These are phyloP conservation scores for Neonothopanus nambi DNA, from an alignment of 1,284 basidiomycete genomes.

Conservation along the genomic window DNA sequence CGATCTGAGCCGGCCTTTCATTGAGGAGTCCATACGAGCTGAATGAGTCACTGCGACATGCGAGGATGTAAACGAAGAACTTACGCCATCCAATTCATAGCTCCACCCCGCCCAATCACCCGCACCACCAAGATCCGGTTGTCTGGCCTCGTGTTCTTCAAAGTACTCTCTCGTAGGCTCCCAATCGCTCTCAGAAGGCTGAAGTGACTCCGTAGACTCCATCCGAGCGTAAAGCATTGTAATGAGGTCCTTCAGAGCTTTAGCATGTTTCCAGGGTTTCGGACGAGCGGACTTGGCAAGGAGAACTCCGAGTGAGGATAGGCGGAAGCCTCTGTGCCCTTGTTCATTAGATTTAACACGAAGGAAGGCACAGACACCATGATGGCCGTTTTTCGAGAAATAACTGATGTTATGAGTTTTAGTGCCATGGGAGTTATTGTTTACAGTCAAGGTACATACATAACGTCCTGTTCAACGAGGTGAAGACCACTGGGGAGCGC, in stretches of 20 bases:
- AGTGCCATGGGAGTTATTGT: slow-evolving; percentile 11
- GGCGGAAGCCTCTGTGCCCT: slow-evolving; percentile 74
- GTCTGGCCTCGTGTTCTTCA: slow-evolving; percentile 53
- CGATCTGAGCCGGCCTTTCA: background rate
- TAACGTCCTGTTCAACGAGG: slow-evolving; percentile 71
- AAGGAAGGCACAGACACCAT: slow-evolving; percentile 71
- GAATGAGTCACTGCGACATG: too few species aligned
- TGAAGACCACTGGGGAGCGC: slow-evolving; percentile 80
- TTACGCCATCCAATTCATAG: slow-evolving; percentile 57
- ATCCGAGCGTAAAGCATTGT: slow-evolving; percentile 53
- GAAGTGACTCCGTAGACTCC: slow-evolving; percentile 49
- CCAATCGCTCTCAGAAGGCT: slow-evolving; percentile 71
- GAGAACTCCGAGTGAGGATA: slow-evolving; percentile 76
- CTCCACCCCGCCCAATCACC: slow-evolving; percentile 69
- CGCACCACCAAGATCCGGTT: slow-evolving; percentile 47
- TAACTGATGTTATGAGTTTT: slow-evolving; percentile 44
- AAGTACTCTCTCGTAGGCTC: slow-evolving; percentile 63
- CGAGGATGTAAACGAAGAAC: slow-evolving; percentile 14
- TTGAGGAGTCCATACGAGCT: too few species aligned
- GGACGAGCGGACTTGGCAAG: slow-evolving; percentile 62
- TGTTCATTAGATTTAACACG: slow-evolving; percentile 64
- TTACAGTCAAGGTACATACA: slow-evolving; percentile 45
- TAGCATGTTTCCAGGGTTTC: slow-evolving; percentile 70
- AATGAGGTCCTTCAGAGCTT: slow-evolving; percentile 60
- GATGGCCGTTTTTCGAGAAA: slow-evolving; percentile 67